These are phyloP conservation scores for Darksidea phi DNA, from an alignment of 495 filamentous ascomycete genomes.

Conservation along the genomic window DNA sequence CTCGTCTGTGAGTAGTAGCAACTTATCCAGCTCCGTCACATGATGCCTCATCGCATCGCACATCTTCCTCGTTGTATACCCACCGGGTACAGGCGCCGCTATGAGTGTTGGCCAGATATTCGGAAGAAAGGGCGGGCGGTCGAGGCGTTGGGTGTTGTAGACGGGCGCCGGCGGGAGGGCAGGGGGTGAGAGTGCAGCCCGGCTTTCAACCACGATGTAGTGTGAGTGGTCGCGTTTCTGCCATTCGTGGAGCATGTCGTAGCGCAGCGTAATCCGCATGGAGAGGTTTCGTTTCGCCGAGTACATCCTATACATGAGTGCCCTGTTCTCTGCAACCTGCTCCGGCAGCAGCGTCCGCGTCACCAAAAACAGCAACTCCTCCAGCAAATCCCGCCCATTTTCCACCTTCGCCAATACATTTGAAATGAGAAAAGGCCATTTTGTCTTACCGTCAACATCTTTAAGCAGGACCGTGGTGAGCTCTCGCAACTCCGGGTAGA, in stretches of 20 bases:
- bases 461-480: not conserved
- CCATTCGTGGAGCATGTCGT: conserved; percentile 7
- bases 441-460: not conserved
- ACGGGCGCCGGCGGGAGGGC: not conserved
- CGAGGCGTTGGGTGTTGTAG: not conserved
- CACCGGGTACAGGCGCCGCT: not conserved
- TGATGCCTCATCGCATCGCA: conserved; percentile 12
- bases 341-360: conserved; percentile 15
- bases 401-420: not conserved
- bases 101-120: conserved; percentile 5
- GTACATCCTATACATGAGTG: not conserved
- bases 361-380: conserved; percentile 4
- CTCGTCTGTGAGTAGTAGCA: conserved; percentile 2
- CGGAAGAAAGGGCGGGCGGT: not conserved
- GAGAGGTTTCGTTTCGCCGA: not conserved
- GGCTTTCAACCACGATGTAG: not conserved
- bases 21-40: conserved; percentile 10
- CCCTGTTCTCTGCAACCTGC: conserved; percentile 12
- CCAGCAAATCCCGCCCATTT: not conserved
- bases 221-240: not conserved
- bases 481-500: not conserved
- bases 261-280: not conserved
- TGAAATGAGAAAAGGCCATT: not conserved
- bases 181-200: not conserved
- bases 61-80: not conserved